Conservation (phyloP, 805 yeast species). For the Candida pini region DNA sequence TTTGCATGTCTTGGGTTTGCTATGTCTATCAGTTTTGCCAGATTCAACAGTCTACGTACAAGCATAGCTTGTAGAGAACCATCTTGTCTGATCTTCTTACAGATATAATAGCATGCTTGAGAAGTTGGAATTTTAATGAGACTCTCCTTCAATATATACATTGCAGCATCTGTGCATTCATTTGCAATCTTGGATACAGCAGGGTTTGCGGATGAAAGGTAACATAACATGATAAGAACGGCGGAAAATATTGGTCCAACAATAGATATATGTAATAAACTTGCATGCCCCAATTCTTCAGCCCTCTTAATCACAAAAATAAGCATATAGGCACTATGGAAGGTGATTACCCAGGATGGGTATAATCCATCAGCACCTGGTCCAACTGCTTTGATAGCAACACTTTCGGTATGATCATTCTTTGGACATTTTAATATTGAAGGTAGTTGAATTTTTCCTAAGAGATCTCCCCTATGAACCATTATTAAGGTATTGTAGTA, state of each 20-base stretch:
- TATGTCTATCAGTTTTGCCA: background rate
- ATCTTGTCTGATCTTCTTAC: background rate
- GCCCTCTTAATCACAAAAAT: constrained; percentile 38
- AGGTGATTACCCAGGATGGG: constrained; percentile 70
- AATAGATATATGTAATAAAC: constrained; percentile 4
- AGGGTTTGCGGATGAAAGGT: constrained; percentile 29
- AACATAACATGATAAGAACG: constrained; percentile 58
- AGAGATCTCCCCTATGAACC: constrained; percentile 53
- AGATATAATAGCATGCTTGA: background rate
- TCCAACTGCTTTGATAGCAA: background rate
- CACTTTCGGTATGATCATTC: background rate
- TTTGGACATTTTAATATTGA: background rate
- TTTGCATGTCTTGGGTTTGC: too few relatives aligned
- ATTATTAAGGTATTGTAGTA: constrained; percentile 63
- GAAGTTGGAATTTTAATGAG: constrained; percentile 1
- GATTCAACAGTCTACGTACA: background rate
- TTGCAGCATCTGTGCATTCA: constrained; percentile 1
- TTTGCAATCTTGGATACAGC: constrained; percentile 9
- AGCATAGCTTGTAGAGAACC: background rate
- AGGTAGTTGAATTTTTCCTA: constrained; percentile 1
- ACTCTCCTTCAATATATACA: background rate
- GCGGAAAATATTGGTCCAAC: constrained; percentile 44
- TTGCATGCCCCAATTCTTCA: constrained; percentile 6
- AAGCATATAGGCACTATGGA: constrained; percentile 73
- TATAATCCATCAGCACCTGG: constrained; percentile 18